Conservation (phyloP, 1,139 yeast genomes). For the Scheffersomyces insectosa region DNA sequence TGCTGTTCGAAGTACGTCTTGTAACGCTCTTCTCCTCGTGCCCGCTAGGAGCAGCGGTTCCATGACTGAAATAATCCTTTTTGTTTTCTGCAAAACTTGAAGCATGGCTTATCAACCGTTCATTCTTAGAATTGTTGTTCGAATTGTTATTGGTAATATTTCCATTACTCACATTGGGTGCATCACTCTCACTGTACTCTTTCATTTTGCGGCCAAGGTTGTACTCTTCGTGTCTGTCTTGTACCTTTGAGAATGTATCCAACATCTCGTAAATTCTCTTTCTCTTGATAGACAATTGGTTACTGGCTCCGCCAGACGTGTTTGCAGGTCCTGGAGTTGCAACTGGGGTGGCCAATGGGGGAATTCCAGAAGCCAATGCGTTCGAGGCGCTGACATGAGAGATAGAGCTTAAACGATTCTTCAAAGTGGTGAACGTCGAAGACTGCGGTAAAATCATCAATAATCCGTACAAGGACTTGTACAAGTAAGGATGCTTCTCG, state of each 20-base stretch:
- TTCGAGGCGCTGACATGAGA: slow-evolving; percentile 24
- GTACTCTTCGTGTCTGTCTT: slow-evolving; percentile 51
- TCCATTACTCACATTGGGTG: not conserved
- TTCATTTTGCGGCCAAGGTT: slow-evolving; percentile 10
- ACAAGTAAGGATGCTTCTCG: slow-evolving; percentile 74
- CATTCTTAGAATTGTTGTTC: not conserved
- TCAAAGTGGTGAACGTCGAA: slow-evolving; percentile 80
- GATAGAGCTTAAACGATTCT: slow-evolving; percentile 66
- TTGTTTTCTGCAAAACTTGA: not conserved
- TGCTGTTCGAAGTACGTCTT: slow-evolving; percentile 10
- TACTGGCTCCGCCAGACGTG: slow-evolving; percentile 16
- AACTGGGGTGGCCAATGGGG: slow-evolving; percentile 24
- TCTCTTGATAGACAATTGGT: slow-evolving; percentile 41
- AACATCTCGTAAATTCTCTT: slow-evolving; percentile 54
- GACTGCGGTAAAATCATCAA: slow-evolving; percentile 96
- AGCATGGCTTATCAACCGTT: not conserved
- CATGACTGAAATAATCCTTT: not conserved
- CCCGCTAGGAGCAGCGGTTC: slow-evolving; percentile 19
- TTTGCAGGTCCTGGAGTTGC: slow-evolving; percentile 20
- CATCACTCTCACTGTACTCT: slow-evolving; percentile 2
- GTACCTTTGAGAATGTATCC: slow-evolving; percentile 61
- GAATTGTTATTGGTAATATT: not conserved
- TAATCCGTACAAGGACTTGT: slow-evolving; percentile 87
- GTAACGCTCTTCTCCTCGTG: slow-evolving; percentile 5
- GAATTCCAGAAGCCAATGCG: slow-evolving; percentile 10